Base-by-base conservation (phyloP, 768 basidiomycete species). In the Mycena sanguinolenta region DNA sequence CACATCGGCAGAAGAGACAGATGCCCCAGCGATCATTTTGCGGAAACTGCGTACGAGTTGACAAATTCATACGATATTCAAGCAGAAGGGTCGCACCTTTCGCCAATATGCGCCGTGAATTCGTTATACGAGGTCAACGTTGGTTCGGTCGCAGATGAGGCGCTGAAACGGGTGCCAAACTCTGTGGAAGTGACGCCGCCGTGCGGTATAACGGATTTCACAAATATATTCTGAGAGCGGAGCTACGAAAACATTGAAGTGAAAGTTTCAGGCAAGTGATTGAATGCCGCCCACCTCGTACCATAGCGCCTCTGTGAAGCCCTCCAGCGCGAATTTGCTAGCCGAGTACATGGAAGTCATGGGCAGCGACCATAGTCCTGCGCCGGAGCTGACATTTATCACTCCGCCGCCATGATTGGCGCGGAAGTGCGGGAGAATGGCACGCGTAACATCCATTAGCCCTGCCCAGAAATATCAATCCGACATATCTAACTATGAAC, bases 261-360 rank as follows among this genome's bases (percentile, higher is more conserved):
- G 19, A 19, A n/a, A 1, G 8, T 9, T n/a, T 46, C 39, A 46
- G 44, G 0, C 44, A 46, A 21, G 21, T 46, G 8, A 46, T 46
- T 9, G 44, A 12, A 46, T 46, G 7, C 21, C 21, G 16, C 44
- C 44, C 44, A 46, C 44, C 44, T 71, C 69, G 64, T 71, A 71
- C 13, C 70, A 74, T 3, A 76, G 68, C 19, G 66, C 73, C 68
- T 77, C 76, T 4, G 76, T 77, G 69, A 76, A 76, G 25, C 76
- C 76, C 39, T 77, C 76, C 19, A 77, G 65, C 27, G 76, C 75
- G 65, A 74, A 74, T 39, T 77, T 77, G 71, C 71, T 73, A 4
- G 75, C 67, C 8, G 55, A 66, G 72, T 77, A 77, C 69, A 77
- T 66, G 12, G 75, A 53, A 16, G 62, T 68, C 61, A 67, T 58